phyloP scores from a whole-genome alignment of 306 rosid species.

The Lotus japonicus region DNA sequence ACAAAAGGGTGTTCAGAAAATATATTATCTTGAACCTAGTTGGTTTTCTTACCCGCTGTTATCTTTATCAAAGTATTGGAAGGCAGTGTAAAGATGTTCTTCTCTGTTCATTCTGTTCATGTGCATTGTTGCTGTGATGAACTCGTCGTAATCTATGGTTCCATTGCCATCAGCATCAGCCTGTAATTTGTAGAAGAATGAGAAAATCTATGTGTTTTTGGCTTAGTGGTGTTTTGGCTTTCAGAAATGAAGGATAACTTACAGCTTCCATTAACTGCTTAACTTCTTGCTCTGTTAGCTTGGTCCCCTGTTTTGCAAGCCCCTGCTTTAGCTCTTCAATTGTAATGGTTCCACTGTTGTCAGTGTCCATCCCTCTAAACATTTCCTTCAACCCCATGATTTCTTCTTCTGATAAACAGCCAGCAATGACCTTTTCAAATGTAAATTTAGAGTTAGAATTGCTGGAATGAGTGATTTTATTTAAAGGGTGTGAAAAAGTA shows the following conservation, averaged over 20 bases:
- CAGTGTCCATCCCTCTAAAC: constrained; percentile 81
- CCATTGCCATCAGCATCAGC: constrained; percentile 99
- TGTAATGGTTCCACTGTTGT: constrained; percentile 87
- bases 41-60: constrained; percentile 67
- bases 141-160: constrained; percentile 83
- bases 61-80: constrained; percentile 90
- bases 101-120: constrained; percentile 91
- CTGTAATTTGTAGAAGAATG: constrained; percentile 25
- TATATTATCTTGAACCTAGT: too few relatives aligned
- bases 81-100: constrained; percentile 92
- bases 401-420: constrained; percentile 90
- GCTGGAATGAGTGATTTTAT: not conserved
- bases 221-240: too few relatives aligned
- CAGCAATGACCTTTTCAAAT: constrained; percentile 67
- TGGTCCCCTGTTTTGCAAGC: constrained; percentile 80
- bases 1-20: not conserved
- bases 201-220: not conserved
- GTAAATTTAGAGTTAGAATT: not conserved
- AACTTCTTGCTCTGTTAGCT: constrained; percentile 68
- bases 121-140: constrained; percentile 97
- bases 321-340: constrained; percentile 92
- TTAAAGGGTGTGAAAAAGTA: not conserved
- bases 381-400: constrained; percentile 85
- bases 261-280: constrained; percentile 89
- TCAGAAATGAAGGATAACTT: constrained; percentile 2